phyloP scores from a whole-genome alignment of 805 yeast genomes.

The Candida adriatica region DNA sequence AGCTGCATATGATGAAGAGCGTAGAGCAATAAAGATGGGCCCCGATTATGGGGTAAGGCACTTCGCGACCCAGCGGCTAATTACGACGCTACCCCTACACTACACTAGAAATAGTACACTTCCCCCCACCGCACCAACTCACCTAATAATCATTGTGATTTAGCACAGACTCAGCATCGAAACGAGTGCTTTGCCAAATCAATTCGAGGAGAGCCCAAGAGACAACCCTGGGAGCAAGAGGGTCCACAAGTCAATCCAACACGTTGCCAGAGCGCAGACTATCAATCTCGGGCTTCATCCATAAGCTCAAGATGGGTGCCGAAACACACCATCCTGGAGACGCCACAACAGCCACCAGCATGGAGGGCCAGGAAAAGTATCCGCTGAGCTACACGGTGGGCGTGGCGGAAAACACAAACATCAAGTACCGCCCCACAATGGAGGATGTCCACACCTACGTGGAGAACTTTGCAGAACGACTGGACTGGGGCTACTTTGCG shows the following conservation, averaged over 20 bases:
- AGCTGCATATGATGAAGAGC: too few species aligned
- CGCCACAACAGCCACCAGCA: constrained; percentile 1
- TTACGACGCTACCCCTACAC: too few species aligned
- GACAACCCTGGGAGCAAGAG: too few species aligned
- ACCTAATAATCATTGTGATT: too few species aligned
- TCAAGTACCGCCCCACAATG: constrained; percentile 79
- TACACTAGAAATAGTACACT: too few species aligned
- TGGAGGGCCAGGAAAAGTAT: constrained; percentile 13
- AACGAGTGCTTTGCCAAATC: too few species aligned
- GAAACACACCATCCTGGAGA: background rate
- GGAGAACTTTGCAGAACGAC: constrained; percentile 83
- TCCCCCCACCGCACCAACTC: too few species aligned
- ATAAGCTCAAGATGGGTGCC: constrained; percentile 6
- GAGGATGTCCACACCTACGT: constrained; percentile 94
- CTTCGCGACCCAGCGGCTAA: too few species aligned
- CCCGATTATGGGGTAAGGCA: too few species aligned
- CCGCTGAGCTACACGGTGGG: constrained; percentile 76
- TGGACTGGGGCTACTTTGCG: constrained; percentile 94
- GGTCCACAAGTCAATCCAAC: background rate
- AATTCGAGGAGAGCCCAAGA: too few species aligned
- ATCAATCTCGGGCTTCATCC: constrained; percentile 6
- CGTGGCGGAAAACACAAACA: constrained; percentile 84
- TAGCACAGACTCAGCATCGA: too few species aligned
- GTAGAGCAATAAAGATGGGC: too few species aligned
- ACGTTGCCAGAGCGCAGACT: constrained; percentile 4